Evolutionary conservation across 257 asterid species (phyloP).

Genomic region (Petrea volubilis): DNA sequence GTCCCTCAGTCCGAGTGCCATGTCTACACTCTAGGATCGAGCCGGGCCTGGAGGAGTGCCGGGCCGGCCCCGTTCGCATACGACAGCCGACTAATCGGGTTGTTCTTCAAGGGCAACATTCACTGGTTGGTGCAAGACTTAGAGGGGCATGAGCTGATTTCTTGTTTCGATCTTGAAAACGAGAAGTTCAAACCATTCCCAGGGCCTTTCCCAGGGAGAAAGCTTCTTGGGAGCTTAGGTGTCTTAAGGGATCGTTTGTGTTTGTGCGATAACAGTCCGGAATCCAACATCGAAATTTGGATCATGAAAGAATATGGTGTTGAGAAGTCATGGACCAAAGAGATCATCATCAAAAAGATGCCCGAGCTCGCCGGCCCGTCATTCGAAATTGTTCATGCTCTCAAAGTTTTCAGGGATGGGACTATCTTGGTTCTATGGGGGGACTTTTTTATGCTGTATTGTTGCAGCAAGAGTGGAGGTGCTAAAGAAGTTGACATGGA

Average conservation of each 20-base stretch:
- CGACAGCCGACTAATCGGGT: conserved; percentile 28
- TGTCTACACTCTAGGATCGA: conserved; percentile 47
- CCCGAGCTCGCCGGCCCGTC: conserved; percentile 29
- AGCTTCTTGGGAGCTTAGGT: conserved; percentile 38
- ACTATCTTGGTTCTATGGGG: conserved; percentile 45
- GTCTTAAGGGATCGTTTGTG: conserved; percentile 31
- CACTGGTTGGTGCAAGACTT: conserved; percentile 57
- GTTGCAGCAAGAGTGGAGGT: conserved; percentile 27
- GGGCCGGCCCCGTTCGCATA: conserved; percentile 31
- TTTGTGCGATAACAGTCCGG: conserved; percentile 39
- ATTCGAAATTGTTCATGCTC: conserved; percentile 31
- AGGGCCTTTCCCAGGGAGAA: conserved; percentile 34
- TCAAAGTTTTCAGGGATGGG: conserved; percentile 44
- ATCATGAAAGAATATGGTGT: conserved; percentile 54
- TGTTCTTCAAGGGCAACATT: conserved; percentile 37
- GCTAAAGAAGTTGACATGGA: conserved; percentile 33
- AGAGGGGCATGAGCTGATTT: conserved; percentile 36
- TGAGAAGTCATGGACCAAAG: conserved; percentile 41
- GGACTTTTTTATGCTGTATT: conserved; percentile 35
- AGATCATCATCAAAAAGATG: conserved; percentile 35
- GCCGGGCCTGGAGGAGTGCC: conserved; percentile 32
- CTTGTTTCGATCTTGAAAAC: conserved; percentile 49
- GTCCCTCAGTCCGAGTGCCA: conserved; percentile 36
- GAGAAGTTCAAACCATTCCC: conserved; percentile 43
- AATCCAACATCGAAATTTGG: conserved; percentile 43